These are phyloP conservation scores for Phytophthora vignae DNA, from an alignment of 352 stramenopile genomes.

Conservation along the genomic window DNA sequence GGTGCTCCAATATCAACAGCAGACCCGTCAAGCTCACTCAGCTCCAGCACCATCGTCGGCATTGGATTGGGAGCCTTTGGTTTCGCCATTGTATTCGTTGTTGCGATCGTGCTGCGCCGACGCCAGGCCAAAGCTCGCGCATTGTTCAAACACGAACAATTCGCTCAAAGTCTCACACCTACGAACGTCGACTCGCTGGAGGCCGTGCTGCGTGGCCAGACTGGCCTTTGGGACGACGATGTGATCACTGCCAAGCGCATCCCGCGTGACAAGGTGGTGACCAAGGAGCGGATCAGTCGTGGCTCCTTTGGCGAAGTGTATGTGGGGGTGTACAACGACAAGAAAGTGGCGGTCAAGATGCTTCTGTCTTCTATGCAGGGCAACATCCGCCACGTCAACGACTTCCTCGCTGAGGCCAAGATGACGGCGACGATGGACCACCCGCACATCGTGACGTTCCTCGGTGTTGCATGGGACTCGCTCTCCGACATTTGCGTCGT, in stretches of 20 bases:
- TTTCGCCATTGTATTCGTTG: conserved; percentile 18
- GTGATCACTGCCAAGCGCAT: conserved; percentile 52
- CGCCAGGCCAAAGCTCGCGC: conserved; percentile 12
- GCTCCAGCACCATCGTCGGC: conserved; percentile 24
- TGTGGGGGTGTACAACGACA: conserved; percentile 35
- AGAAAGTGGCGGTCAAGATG: conserved; percentile 51
- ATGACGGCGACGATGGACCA: conserved; percentile 46
- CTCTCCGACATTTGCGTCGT: conserved; percentile 53
- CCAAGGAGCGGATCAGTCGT: conserved; percentile 35
- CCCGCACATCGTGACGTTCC: conserved; percentile 45
- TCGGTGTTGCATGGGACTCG: conserved; percentile 54
- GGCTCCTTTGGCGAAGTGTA: conserved; percentile 51
- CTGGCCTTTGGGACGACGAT: conserved; percentile 45
- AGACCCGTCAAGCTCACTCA: background rate
- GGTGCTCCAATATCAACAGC: background rate
- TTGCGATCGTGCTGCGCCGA: conserved; percentile 14
- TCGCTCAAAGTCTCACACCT: conserved; percentile 24
- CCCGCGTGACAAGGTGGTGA: conserved; percentile 43
- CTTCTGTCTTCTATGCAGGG: conserved; percentile 34
- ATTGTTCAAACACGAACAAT: conserved; percentile 19
- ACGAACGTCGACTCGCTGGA: conserved; percentile 25
- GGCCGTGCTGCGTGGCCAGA: conserved; percentile 27
- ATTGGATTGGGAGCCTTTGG: conserved; percentile 24
- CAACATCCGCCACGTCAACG: conserved; percentile 42
- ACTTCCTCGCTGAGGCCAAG: conserved; percentile 52